Base-by-base conservation (phyloP, 106 monocot species). In the Platanthera zijinensis region DNA sequence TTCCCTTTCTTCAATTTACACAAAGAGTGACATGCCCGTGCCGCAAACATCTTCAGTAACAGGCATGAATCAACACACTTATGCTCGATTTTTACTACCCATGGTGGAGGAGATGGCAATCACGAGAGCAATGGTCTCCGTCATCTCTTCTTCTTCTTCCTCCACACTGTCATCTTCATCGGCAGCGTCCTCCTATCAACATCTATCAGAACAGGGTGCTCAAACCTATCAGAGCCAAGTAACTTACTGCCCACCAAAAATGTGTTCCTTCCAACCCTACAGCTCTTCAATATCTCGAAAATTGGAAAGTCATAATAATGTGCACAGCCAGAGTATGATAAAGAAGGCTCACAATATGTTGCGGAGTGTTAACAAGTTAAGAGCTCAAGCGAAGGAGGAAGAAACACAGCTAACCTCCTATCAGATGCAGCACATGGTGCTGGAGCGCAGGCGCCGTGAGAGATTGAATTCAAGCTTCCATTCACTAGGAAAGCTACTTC, bases 381-480 rank as follows among this genome's bases (percentile, higher is more conserved):
- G 51, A 46, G 13, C 18, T 5, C 6, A 59, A 59, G 59, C 19
- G 18, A 59, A 59, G 30, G 45, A 21, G 52, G 68, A 32, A 2
- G 28, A 25, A 47, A 14, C 13, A 10, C 19, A 51, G 4, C 57
- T 11, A 14, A 50, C 7, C 2, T 76, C 51, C 25, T 87, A 81
- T 72, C 96, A 99, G 79, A 56, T 85, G 78, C 89, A 91, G 14
- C 97, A 94, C 78, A 82, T 39, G 39, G 39, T 39, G 39, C 39
- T 39, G 39, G 39, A 39, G 39, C 88, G 95, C 22, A 92, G 81
- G 62, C 81, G 95, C 2, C 76, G 95, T 1, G 86, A 90, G 82
- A 90, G 84, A 74, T 74, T 92, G 18, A 92, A 87, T 51, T 86
- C 90, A 63, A 92, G 88, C 78, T 95, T 92, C 66, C 45, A 78